Evolutionary conservation across 495 filamentous ascomycete genomes (phyloP).

Genomic region (Lindgomyces ingoldianus): DNA sequence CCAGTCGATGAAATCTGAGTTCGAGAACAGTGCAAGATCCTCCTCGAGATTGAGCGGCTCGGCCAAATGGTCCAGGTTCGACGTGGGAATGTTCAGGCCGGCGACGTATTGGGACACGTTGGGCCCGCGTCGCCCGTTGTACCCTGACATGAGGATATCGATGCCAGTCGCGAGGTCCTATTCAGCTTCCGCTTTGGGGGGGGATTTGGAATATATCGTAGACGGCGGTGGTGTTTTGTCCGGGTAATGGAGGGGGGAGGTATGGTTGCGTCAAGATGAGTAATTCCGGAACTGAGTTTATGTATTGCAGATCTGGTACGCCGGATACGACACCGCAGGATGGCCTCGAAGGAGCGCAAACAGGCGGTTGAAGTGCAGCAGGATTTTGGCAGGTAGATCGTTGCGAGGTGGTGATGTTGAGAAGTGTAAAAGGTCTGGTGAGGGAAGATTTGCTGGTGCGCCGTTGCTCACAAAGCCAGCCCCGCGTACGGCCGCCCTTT

Average conservation of each 20-base stretch:
- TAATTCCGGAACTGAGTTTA: slow-evolving; percentile 14
- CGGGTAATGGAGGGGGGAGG: not conserved
- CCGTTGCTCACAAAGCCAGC: too few species aligned
- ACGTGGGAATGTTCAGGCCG: slow-evolving; percentile 76
- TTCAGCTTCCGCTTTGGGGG: slow-evolving; percentile 9
- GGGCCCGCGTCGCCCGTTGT: slow-evolving; percentile 68
- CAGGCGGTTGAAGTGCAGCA: not conserved
- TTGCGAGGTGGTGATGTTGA: not conserved
- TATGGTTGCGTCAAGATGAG: slow-evolving; percentile 32
- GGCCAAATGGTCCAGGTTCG: slow-evolving; percentile 64
- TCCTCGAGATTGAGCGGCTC: slow-evolving; percentile 61
- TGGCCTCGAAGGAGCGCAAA: not conserved
- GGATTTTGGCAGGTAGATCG: not conserved
- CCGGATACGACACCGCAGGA: not conserved
- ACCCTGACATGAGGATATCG: slow-evolving; percentile 59
- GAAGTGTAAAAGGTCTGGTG: slow-evolving; percentile 8
- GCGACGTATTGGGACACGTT: slow-evolving; percentile 88
- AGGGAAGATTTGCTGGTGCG: slow-evolving; percentile 22
- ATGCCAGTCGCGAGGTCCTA: not conserved
- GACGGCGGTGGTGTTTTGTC: not conserved
- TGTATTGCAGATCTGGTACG: slow-evolving; percentile 7
- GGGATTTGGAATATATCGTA: slow-evolving; percentile 1
- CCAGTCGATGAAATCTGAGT: slow-evolving; percentile 91
- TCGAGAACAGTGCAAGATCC: slow-evolving; percentile 87
- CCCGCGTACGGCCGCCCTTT: too few species aligned